Conservation (phyloP, 495 filamentous ascomycete genomes). For the Cladorrhinum samala region DNA sequence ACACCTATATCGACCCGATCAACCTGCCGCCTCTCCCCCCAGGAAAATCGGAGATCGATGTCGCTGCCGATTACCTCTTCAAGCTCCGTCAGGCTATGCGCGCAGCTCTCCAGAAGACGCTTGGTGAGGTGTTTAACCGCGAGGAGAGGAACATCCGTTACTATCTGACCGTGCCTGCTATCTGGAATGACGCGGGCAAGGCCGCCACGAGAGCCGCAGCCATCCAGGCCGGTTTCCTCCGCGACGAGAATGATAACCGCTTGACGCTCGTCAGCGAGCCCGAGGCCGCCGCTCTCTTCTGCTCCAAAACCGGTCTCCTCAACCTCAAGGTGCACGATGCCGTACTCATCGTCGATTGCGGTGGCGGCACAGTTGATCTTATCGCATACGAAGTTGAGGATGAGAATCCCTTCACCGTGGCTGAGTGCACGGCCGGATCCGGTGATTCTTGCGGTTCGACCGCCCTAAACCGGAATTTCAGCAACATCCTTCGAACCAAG, state of each 20-base stretch:
- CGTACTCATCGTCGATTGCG: slow-evolving; percentile 69
- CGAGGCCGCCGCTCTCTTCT: slow-evolving; percentile 67
- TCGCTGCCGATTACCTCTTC: slow-evolving; percentile 71
- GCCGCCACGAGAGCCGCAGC: slow-evolving; percentile 65
- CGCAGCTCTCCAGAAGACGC: slow-evolving; percentile 66
- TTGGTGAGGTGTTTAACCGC: slow-evolving; percentile 69
- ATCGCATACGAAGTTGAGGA: slow-evolving; percentile 75
- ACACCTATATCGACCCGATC: slow-evolving; percentile 74
- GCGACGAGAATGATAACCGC: slow-evolving; percentile 70
- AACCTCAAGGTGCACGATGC: slow-evolving; percentile 71
- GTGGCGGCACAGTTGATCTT: slow-evolving; percentile 69
- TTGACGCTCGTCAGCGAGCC: slow-evolving; percentile 67
- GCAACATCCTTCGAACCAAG: slow-evolving; percentile 68
- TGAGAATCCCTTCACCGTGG: slow-evolving; percentile 67
- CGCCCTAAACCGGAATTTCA: slow-evolving; percentile 68
- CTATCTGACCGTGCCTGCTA: slow-evolving; percentile 67
- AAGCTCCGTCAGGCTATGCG: slow-evolving; percentile 70
- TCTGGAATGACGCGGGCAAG: slow-evolving; percentile 73
- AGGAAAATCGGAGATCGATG: slow-evolving; percentile 72
- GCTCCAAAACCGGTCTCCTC: slow-evolving; percentile 65
- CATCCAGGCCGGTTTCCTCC: slow-evolving; percentile 68
- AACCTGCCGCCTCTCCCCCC: slow-evolving; percentile 69
- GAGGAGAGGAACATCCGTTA: slow-evolving; percentile 71
- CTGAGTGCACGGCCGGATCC: slow-evolving; percentile 68
- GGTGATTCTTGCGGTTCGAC: slow-evolving; percentile 71